Conservation (phyloP, 768 basidiomycete genomes). For the Clitopilus hobsonii region DNA sequence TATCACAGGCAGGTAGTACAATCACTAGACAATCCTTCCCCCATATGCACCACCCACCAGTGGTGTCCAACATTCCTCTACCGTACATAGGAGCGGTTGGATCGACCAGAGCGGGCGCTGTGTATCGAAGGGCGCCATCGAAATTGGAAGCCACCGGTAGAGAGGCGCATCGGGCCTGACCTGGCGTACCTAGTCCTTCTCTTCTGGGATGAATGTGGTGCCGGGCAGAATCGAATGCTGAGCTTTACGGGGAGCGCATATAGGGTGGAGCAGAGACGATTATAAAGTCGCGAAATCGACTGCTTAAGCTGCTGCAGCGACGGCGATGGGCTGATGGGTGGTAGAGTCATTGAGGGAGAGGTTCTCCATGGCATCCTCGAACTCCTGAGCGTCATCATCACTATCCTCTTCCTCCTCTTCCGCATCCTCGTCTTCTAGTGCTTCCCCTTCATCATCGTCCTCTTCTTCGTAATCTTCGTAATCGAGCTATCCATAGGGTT, state of each 20-base stretch:
- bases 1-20: too few relatives aligned
- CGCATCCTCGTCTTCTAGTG: constrained; percentile 21
- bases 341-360: constrained; percentile 41
- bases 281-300: background rate
- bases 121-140: too few relatives aligned
- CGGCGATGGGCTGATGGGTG: constrained; percentile 9
- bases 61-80: too few relatives aligned
- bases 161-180: too few relatives aligned
- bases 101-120: too few relatives aligned
- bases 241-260: too few relatives aligned
- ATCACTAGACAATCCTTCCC: too few relatives aligned
- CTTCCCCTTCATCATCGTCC: constrained; percentile 41
- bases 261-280: background rate
- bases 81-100: too few relatives aligned
- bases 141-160: too few relatives aligned
- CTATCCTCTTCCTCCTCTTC: constrained; percentile 33
- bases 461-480: constrained; percentile 72
- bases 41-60: too few relatives aligned
- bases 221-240: background rate
- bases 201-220: too few relatives aligned
- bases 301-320: constrained; percentile 22
- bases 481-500: constrained; percentile 58
- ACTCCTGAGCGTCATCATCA: constrained; percentile 39
- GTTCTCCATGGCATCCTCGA: constrained; percentile 67
- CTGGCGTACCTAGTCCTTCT: too few relatives aligned